These are phyloP conservation scores for Peronosclerospora sorghi DNA, from an alignment of 352 stramenopile genomes.

Conservation along the genomic window DNA sequence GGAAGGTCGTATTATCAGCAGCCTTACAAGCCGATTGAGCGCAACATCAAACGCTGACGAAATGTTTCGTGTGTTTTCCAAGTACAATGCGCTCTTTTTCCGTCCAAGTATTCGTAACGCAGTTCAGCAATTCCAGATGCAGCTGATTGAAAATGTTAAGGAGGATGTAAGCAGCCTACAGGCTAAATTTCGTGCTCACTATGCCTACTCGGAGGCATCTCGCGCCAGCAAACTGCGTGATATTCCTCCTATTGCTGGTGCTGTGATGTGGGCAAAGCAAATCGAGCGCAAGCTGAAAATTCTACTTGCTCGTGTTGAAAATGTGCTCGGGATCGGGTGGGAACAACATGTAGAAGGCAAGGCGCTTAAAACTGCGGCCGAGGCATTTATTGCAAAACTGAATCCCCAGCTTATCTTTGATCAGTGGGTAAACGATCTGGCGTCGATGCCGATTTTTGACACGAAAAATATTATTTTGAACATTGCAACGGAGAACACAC, in stretches of 20 bases:
- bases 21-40: constrained; percentile 80
- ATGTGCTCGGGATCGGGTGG: constrained; percentile 95
- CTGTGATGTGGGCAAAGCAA: constrained; percentile 99
- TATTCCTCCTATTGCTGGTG: constrained; percentile 95
- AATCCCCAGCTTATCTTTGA: constrained; percentile 91
- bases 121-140: constrained; percentile 98
- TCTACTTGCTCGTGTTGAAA: constrained; percentile 92
- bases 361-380: constrained; percentile 86
- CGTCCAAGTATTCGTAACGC: constrained; percentile 89
- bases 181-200: constrained; percentile 90
- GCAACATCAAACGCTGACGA: constrained; percentile 89
- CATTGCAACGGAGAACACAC: constrained; percentile 75
- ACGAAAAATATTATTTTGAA: constrained; percentile 88
- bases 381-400: constrained; percentile 81
- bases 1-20: constrained; percentile 87
- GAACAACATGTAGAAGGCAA: constrained; percentile 96
- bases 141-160: constrained; percentile 97
- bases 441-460: constrained; percentile 85
- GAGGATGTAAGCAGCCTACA: constrained; percentile 94
- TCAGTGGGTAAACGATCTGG: constrained; percentile 89
- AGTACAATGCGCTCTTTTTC: constrained; percentile 97
- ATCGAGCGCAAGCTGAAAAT: constrained; percentile 98
- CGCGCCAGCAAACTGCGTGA: constrained; percentile 92
- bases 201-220: constrained; percentile 93
- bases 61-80: constrained; percentile 95